Conservation (phyloP, 768 basidiomycete genomes). For the Lanmaoa pseudosensibilis region DNA sequence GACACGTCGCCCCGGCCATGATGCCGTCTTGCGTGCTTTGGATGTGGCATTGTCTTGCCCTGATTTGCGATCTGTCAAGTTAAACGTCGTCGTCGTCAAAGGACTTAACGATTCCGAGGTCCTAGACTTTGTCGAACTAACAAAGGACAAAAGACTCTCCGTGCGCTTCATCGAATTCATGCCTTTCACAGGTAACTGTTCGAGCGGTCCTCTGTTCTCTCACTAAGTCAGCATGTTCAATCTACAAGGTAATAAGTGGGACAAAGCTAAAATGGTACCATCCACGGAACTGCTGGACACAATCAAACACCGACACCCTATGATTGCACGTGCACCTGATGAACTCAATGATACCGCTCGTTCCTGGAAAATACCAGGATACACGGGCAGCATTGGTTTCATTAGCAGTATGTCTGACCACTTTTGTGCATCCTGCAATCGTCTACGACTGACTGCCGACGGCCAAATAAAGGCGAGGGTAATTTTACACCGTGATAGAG, state of each 20-base stretch:
- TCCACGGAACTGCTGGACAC: slow-evolving; percentile 60
- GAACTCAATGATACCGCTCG: slow-evolving; percentile 80
- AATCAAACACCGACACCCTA: slow-evolving; percentile 50
- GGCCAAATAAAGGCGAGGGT: slow-evolving; percentile 77
- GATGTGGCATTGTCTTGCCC: slow-evolving; percentile 57
- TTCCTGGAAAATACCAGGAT: slow-evolving; percentile 72
- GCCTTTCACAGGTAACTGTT: slow-evolving; percentile 76
- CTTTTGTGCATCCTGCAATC: slow-evolving; percentile 83
- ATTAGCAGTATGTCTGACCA: slow-evolving; percentile 95
- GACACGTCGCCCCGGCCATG: slow-evolving; percentile 75
- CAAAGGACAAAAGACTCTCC: slow-evolving; percentile 58
- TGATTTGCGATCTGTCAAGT: slow-evolving; percentile 61
- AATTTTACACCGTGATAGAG: neutral
- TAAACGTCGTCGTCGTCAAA: slow-evolving; percentile 83
- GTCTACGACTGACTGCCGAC: slow-evolving; percentile 84
- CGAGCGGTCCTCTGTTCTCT: neutral
- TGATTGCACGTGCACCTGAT: slow-evolving; percentile 57
- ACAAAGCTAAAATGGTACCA: slow-evolving; percentile 77
- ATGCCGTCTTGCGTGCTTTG: slow-evolving; percentile 68
- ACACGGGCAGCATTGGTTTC: slow-evolving; percentile 74
- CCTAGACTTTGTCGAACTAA: slow-evolving; percentile 75
- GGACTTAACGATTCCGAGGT: slow-evolving; percentile 83
- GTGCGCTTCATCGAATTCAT: slow-evolving; percentile 93
- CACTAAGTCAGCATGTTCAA: slow-evolving; percentile 1
- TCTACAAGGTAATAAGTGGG: slow-evolving; percentile 78